Base-by-base conservation (phyloP, 2,329 filamentous ascomycete species). In the Orbilia ellipsospora region DNA sequence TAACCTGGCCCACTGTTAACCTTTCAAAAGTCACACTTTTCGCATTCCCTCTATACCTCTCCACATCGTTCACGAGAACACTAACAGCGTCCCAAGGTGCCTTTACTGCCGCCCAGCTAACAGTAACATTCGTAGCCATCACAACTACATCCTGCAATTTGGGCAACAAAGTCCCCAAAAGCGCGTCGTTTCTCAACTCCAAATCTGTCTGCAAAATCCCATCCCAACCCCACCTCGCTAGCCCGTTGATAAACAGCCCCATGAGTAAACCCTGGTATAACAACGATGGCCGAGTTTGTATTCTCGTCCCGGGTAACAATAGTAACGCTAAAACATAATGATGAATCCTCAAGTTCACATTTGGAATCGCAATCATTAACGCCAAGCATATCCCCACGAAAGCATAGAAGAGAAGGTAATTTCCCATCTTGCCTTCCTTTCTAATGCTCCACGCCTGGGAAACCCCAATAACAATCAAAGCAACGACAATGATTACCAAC, bases 191-290 rank as follows among this genome's bases (percentile, higher is more conserved):
- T 64, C 89, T 89, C 23, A 99, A 83, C 0, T 89, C 89, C 0
- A 83, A 86, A 0, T 92, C 88, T 0, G 95, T 98, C 83, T 99
- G 90, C 15, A 99, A 87, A 55, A 99, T 88, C 0, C 91, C 87
- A 77, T 93, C 94, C 81, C 96, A 99, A 0, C 94, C 94, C 95
- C 95, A 98, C 51, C 94, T 88, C 2, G 94, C 94, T 73, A 96
- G 89, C 62, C 95, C 94, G 81, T 97, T 97, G 83, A 97, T 90
- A 82, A 97, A 98, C 0, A 98, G 86, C 0, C 95, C 95, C 6
- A 98, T 84, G 0, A 99, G 85, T 1, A 99, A 85, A 10, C 95
- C 95, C 82, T 98, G 94, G 80, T 95, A 98, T 1, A 97, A 82
- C 7, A 98, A 85, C 0, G 90, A 90, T 0, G 92, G 91, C 0